These are phyloP conservation scores for Penicillium crystallinum DNA, from an alignment of 495 filamentous ascomycete species.

Conservation along the genomic window DNA sequence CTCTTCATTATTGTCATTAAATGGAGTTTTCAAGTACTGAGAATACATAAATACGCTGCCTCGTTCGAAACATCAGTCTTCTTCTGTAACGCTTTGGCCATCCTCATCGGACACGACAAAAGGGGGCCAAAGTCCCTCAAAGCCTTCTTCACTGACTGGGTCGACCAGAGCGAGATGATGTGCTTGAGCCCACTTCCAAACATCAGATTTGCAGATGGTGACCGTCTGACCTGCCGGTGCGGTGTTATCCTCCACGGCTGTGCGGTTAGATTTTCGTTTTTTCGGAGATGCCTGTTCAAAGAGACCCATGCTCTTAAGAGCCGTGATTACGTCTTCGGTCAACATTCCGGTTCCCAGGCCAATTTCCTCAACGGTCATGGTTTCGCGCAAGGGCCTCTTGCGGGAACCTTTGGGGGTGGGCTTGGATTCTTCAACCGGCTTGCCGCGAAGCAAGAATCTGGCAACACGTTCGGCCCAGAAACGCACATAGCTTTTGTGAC, in stretches of 20 bases:
- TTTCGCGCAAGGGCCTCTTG: slow-evolving; percentile 31
- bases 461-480: slow-evolving; percentile 83
- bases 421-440: slow-evolving; percentile 25
- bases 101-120: slow-evolving; percentile 7
- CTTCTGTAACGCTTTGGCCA: slow-evolving; percentile 5
- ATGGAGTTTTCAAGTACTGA: slow-evolving; percentile 10
- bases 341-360: slow-evolving; percentile 69
- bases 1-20: slow-evolving; percentile 8
- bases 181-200: slow-evolving; percentile 42
- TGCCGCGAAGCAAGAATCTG: slow-evolving; percentile 50
- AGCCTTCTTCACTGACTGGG: slow-evolving; percentile 45
- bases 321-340: slow-evolving; percentile 74
- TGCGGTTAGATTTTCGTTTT: slow-evolving; percentile 30
- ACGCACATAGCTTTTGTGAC: slow-evolving; percentile 68
- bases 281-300: slow-evolving; percentile 51
- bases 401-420: slow-evolving; percentile 25
- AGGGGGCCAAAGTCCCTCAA: slow-evolving; percentile 33
- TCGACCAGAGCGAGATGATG: slow-evolving; percentile 40
- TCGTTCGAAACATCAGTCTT: slow-evolving; percentile 6
- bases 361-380: slow-evolving; percentile 52
- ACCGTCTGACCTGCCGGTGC: slow-evolving; percentile 29
- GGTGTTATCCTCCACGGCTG: slow-evolving; percentile 20
- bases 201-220: slow-evolving; percentile 39
- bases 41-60: neutral
- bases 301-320: slow-evolving; percentile 72